Percentiles rank a stretch among this genome's conserved stretches.
Conservation (phyloP, 768 basidiomycete genomes). For the Russula emetica region DNA sequence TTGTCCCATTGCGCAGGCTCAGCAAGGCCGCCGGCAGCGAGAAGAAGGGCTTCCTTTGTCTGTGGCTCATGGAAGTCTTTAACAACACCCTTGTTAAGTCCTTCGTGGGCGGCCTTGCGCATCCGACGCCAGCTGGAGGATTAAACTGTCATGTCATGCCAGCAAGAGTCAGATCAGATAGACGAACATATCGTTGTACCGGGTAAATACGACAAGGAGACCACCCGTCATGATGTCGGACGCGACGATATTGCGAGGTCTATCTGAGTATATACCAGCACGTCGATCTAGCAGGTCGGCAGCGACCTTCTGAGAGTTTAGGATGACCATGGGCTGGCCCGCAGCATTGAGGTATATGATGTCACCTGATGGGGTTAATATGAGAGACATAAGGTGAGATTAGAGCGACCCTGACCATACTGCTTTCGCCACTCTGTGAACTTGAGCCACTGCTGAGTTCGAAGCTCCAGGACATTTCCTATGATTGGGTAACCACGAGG, state of each 20-base stretch:
- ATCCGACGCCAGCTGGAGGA: conserved; percentile 36
- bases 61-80: conserved; percentile 32
- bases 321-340: conserved; percentile 29
- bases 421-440: conserved; percentile 24
- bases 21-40: conserved; percentile 32
- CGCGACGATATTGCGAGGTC: conserved; percentile 27
- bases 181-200: conserved; percentile 24
- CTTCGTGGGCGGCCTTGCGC: conserved; percentile 37
- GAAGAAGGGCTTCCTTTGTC: conserved; percentile 33
- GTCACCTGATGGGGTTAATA: conserved; percentile 4
- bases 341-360: conserved; percentile 29
- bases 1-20: conserved; percentile 35
- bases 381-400: not conserved
- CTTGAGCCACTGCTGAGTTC: conserved; percentile 23
- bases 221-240: conserved; percentile 27
- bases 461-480: conserved; percentile 23
- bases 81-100: conserved; percentile 32
- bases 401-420: conserved; percentile 8
- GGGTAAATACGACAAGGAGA: conserved; percentile 24
- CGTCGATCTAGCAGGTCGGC: conserved; percentile 34
- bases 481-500: conserved; percentile 24
- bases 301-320: conserved; percentile 32
- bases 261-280: conserved; percentile 33
- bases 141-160: not conserved
- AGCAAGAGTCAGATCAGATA: not conserved